A percentile compares a stretch with the other conserved stretches of the same genome.
Evolutionary conservation across 176 grass and related monocot species (phyloP).

Genomic region (Neostapfia colusana): DNA sequence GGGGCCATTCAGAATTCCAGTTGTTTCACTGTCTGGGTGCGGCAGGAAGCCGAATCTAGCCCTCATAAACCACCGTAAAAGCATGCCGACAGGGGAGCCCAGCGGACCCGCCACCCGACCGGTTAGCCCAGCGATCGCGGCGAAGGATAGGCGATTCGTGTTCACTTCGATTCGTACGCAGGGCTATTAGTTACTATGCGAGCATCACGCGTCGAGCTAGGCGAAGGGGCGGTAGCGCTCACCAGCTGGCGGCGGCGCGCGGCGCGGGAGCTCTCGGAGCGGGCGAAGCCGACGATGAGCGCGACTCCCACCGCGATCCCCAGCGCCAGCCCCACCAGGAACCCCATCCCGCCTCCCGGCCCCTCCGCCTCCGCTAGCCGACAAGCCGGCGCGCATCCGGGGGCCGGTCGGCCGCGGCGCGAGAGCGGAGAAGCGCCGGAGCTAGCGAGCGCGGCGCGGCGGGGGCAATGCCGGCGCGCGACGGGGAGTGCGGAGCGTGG

Average conservation of each 20-base stretch:
- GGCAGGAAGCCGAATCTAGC: not conserved
- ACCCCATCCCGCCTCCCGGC: constrained; percentile 37
- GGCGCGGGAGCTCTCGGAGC: constrained; percentile 53
- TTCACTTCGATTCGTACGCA: not conserved
- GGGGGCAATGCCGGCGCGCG: constrained; percentile 37
- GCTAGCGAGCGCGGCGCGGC: not conserved
- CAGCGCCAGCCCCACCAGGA: constrained; percentile 50
- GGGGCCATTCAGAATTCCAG: not conserved
- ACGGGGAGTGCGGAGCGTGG: not conserved
- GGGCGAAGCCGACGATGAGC: constrained; percentile 56
- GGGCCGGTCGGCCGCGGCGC: not conserved
- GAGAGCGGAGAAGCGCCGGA: not conserved
- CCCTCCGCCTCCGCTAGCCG: not conserved
- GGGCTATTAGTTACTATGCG: not conserved
- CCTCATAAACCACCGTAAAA: not conserved
- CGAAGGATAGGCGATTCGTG: not conserved
- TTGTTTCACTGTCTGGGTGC: not conserved
- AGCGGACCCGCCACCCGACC: constrained; percentile 10
- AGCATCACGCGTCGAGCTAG: not conserved
- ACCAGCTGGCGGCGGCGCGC: constrained; percentile 53
- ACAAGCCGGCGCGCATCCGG: constrained; percentile 28
- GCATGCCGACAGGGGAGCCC: constrained; percentile 7
- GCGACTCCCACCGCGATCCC: constrained; percentile 51
- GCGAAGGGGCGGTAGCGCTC: not conserved
- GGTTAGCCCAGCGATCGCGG: not conserved